Base-by-base conservation (phyloP, 2,329 filamentous ascomycete species). In the Pseudocercospora fijiensis region DNA sequence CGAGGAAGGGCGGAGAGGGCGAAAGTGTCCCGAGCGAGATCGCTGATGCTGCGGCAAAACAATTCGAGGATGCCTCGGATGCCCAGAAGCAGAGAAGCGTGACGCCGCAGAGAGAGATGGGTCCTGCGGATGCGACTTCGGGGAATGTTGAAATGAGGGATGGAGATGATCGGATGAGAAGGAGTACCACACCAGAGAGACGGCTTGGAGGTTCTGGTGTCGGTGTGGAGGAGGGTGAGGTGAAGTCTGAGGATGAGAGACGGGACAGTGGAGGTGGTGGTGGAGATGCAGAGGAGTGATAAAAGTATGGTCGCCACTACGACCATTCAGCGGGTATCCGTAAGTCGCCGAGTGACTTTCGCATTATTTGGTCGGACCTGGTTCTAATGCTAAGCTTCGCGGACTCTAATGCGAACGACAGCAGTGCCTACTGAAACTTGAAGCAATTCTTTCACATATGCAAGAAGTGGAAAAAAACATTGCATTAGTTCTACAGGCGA, bases 91-190 rank as follows among this genome's bases (percentile, higher is more conserved):
- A 41, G 37, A 41, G 37, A n/a, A 41, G 33, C 33, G 6, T 16
- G 3, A 37, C 3, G 2, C 33, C 13, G 3, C 13, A 3, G 3
- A 37, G 33, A n/a, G 33, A 37, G 4, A 37, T 37, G 13, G 33
- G 33, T 37, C 33, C 33, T 2, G 33, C 16, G 27, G 51, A 51
- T 13, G 59, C 30, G 16, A 37, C 13, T 3, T 27, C 27, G 41
- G 61, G 57, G 51, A 62, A 67, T 56, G 62, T 65, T 22, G 65
- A 65, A 53, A 70, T 67, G 64, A 41, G 64, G 55, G 65, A 67
- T 30, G 59, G 9, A 26, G 53, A 56, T 7, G 27, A 37, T n/a
- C 7, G 27, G 28, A n/a, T 13, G 47, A 57, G 24, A 30, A 58
- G 59, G 43, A 60, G 56, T 20, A 26, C 53, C 22, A 65, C 63